Percentiles rank a stretch among this genome's conserved stretches.
Evolutionary conservation across 805 yeast genomes (phyloP).

Genomic region (Lachancea kluyveri): DNA sequence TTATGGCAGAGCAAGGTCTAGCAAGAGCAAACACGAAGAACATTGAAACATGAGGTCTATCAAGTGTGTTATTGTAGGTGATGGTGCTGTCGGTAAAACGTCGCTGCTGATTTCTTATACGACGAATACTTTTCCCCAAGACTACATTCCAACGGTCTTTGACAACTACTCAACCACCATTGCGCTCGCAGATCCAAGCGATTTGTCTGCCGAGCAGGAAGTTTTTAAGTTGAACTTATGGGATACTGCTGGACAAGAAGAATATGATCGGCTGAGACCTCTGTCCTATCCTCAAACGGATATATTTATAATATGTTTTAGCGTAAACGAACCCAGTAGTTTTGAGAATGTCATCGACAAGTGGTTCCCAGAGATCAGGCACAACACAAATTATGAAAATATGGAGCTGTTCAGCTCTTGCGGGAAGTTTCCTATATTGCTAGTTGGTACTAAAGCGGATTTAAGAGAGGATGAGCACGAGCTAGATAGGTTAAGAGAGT

Average conservation of each 20-base stretch:
- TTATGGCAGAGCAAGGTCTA: too few species aligned
- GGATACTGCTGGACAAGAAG: conserved; percentile 97
- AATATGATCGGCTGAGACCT: conserved; percentile 84
- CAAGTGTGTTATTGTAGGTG: conserved; percentile 92
- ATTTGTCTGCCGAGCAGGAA: conserved; percentile 52
- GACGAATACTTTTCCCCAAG: conserved; percentile 88
- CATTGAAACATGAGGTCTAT: conserved; percentile 60
- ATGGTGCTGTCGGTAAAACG: conserved; percentile 93
- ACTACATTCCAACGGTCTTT: conserved; percentile 89
- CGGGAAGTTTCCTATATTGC: conserved; percentile 42
- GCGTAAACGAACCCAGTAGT: conserved; percentile 74
- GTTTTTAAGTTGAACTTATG: conserved; percentile 81
- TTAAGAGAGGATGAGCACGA: conserved; percentile 75
- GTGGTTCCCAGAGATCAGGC: conserved; percentile 82
- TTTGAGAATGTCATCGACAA: conserved; percentile 75
- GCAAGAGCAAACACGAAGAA: too few species aligned
- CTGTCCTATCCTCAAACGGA: conserved; percentile 90
- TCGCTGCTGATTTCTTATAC: conserved; percentile 84
- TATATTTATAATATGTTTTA: conserved; percentile 79
- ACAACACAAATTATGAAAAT: conserved; percentile 62
- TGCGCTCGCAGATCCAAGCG: conserved; percentile 33
- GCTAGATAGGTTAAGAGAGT: conserved; percentile 55
- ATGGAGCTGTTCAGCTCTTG: conserved; percentile 13
- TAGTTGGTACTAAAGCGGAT: conserved; percentile 88
- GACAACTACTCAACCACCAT: conserved; percentile 88